These are phyloP conservation scores for Ganoderma lingzhi DNA, from an alignment of 1,284 basidiomycete genomes.

Conservation along the genomic window DNA sequence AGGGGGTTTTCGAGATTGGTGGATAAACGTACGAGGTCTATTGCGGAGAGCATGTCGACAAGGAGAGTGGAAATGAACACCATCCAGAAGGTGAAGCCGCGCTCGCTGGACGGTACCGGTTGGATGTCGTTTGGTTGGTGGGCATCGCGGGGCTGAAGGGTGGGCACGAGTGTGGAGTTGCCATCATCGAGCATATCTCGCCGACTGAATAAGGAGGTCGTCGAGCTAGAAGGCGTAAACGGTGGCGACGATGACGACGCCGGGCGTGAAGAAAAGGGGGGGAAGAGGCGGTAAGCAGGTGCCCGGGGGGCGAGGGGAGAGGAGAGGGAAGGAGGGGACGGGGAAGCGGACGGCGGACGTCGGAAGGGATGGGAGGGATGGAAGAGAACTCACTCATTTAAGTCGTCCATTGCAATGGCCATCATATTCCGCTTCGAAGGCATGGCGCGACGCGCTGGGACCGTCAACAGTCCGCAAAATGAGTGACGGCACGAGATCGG, in stretches of 20 bases:
- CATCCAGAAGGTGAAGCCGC: conserved; percentile 24
- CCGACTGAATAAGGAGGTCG: conserved; percentile 1
- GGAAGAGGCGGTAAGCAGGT: not conserved
- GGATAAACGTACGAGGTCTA: conserved; percentile 21
- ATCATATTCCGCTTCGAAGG: not conserved
- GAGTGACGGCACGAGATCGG: conserved; percentile 4
- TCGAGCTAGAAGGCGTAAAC: not conserved
- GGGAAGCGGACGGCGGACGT: not conserved
- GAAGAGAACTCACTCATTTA: conserved; percentile 7
- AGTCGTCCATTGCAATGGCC: conserved; percentile 6
- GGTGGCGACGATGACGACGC: not conserved
- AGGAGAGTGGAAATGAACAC: conserved; percentile 19
- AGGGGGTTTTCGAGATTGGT: not conserved
- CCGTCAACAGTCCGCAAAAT: not conserved
- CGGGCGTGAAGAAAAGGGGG: not conserved
- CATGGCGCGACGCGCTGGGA: conserved; percentile 1
- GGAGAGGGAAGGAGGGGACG: not conserved
- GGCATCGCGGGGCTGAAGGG: not conserved
- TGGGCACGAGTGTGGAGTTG: conserved; percentile 4
- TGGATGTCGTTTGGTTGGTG: not conserved
- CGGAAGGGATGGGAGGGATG: not conserved
- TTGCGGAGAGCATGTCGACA: conserved; percentile 23
- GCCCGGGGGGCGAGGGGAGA: not conserved
- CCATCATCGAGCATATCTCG: conserved; percentile 4
- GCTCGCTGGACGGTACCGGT: conserved; percentile 11